Base-by-base conservation (phyloP, 2,329 filamentous ascomycete genomes). In the Neofusicoccum umdonicola region DNA sequence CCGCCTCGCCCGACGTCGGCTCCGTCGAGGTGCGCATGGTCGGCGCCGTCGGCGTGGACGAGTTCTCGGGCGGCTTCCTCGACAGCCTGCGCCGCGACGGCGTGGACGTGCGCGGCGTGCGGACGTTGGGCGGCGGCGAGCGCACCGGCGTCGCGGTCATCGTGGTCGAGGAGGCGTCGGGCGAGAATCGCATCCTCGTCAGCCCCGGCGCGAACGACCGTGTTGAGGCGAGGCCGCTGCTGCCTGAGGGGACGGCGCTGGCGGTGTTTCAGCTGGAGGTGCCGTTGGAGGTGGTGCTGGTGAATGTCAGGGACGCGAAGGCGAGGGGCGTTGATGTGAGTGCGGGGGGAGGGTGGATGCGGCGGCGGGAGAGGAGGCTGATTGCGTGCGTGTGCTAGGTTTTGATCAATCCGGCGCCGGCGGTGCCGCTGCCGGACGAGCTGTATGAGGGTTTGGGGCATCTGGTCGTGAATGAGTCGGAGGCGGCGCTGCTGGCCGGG, bases 381-480 rank as follows among this genome's bases (percentile, higher is more conserved):
- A 50, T 35, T 11, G 12, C 4, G 44, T 31, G 12, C 4, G 44
- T 31, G 12, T 11, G 6, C 5, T 70, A 78, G 66, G 89, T 94
- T 2, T 84, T 97, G 57, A 84, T 97, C 68, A 98, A 97, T 76
- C 93, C 93, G 15, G 93, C 93, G 3, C 81, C 81, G 1, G 92
- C 93, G 3, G 84, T 88, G 50, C 77, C 80, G 8, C 78, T 97
- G 3, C 92, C 91, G 0, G 81, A 81, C 0, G 82, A 86, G 34
- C 87, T 87, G 8, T 95, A 90, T 73, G 70, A 75, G 6, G 86
- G 85, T 0, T 83, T 97, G 37, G 87, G 88, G 47, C 92, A 96
- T 71, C 82, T 97, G 48, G 86, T 97, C 58, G 86, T 97, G 71
- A 97, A 98, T 73, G 93, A 97, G 81, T 95, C 90, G 1, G 93